Evolutionary conservation across 805 yeast species (phyloP), one percentile per base, ranked within the genome.

Genomic region (Cyberlindnera japonica): DNA sequence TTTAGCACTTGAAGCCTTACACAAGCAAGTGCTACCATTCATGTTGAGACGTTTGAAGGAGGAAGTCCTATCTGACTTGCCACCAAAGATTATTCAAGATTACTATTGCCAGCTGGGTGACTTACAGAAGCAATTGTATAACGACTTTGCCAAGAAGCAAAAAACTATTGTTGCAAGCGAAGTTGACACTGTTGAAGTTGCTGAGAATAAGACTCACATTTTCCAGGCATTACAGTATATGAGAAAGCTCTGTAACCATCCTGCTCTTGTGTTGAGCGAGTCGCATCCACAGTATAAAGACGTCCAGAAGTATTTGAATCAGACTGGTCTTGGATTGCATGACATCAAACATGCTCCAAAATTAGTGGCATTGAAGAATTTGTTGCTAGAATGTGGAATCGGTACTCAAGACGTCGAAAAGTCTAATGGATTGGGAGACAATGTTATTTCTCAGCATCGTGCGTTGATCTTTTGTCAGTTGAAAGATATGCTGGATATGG

Each of bases 61-160:
- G 58, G 98, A 93, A 52, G 99, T 93, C 5, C 69, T 93, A 39
- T 83, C 95, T 1, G 99, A 93, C 61, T 71, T 93, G 51, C 99
- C 99, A 9, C 99, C 99, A 28, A 93, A 93, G 64, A 93, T 95
- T 53, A 93, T 93, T 51, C 99, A 93, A 62, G 99, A 93, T 67
- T 91, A 93, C 62, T 93, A 93, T 62, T 93, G 99, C 67, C 98
- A 93, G 51, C 71, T 95, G 47, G 87, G 95, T 52, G 95, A 88
- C 48, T 67, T 89, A 42, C 99, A 93, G 61, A 83, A 82, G 55
- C 83, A 81, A 52, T 69, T 93, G 34, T 95, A 93, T 67, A 83
- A 80, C 44, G 95, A 88, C 61, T 93, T 93, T 65, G 89, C 93
- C 9, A 79, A 75, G 54, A 86, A 85, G 57, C 97, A 93, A 56